Conservation (phyloP, 1,284 basidiomycete species). For the Butyriboletus appendiculatus region DNA sequence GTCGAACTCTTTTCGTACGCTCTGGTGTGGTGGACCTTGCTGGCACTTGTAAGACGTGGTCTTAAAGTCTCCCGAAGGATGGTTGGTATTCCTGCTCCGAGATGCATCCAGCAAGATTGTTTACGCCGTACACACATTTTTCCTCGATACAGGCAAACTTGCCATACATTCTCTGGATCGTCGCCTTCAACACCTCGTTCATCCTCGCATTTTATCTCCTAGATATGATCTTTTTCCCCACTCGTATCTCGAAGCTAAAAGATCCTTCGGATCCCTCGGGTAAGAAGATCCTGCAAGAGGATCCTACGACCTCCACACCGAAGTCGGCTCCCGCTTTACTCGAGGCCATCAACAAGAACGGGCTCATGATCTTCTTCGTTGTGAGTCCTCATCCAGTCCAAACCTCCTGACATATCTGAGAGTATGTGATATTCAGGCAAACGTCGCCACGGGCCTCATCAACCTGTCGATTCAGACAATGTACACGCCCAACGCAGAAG, state of each 20-base stretch:
- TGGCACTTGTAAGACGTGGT: conserved; percentile 45
- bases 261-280: conserved; percentile 33
- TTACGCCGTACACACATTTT: background rate
- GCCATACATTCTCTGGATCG: conserved; percentile 88
- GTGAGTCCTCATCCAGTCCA: conserved; percentile 63
- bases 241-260: conserved; percentile 33
- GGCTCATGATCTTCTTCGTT: conserved; percentile 78
- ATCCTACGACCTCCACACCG: conserved; percentile 19
- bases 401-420: background rate
- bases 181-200: conserved; percentile 89
- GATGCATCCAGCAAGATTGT: background rate
- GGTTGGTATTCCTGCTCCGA: conserved; percentile 45
- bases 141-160: conserved; percentile 69
- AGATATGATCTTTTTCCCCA: conserved; percentile 69
- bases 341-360: conserved; percentile 82
- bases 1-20: conserved; percentile 79
- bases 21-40: conserved; percentile 73
- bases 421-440: conserved; percentile 57
- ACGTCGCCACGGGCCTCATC: conserved; percentile 83
- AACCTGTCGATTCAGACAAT: conserved; percentile 86
- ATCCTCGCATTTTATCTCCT: conserved; percentile 80
- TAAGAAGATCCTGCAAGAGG: conserved; percentile 33
- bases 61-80: conserved; percentile 73
- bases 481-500: conserved; percentile 55
- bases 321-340: conserved; percentile 59